These are phyloP conservation scores for Purpureocillium lavendulum DNA, from an alignment of 2,329 filamentous ascomycete genomes.

Conservation along the genomic window DNA sequence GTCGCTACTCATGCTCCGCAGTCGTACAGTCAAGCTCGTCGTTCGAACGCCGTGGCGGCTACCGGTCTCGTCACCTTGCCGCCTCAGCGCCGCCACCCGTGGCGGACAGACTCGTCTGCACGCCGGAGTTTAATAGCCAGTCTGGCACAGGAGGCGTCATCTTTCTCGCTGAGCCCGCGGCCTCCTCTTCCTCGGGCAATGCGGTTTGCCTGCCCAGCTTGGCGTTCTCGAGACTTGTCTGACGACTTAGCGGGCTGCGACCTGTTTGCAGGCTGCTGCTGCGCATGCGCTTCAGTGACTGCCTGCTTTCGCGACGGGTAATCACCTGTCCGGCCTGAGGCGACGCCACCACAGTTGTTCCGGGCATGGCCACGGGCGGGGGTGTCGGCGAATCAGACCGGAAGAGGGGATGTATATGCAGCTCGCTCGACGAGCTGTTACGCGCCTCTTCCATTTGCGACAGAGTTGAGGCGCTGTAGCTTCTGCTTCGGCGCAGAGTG, in stretches of 20 bases:
- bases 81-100: neutral
- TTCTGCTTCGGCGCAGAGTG: slow-evolving; percentile 36
- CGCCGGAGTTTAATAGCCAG: slow-evolving; percentile 49
- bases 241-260: slow-evolving; percentile 38
- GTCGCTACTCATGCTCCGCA: no score
- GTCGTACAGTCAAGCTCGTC: neutral
- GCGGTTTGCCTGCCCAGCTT: slow-evolving; percentile 1
- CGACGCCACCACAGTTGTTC: slow-evolving; percentile 63
- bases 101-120: slow-evolving; percentile 30
- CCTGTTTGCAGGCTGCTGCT: slow-evolving; percentile 44
- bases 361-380: slow-evolving; percentile 56
- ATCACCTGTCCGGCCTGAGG: slow-evolving; percentile 61
- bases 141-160: slow-evolving; percentile 55
- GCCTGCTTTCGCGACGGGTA: slow-evolving; percentile 40
- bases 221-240: slow-evolving; percentile 35
- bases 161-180: slow-evolving; percentile 25
- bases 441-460: slow-evolving; percentile 19
- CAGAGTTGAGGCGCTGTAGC: slow-evolving; percentile 36
- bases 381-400: slow-evolving; percentile 62
- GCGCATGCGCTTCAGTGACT: slow-evolving; percentile 43
- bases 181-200: neutral
- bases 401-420: slow-evolving; percentile 72
- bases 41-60: neutral
- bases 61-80: neutral
- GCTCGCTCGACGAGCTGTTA: slow-evolving; percentile 32